Evolutionary conservation across 2,329 filamentous ascomycete species (phyloP), one percentile per base, ranked within the genome.

Genomic region (Alternaria consortialis): DNA sequence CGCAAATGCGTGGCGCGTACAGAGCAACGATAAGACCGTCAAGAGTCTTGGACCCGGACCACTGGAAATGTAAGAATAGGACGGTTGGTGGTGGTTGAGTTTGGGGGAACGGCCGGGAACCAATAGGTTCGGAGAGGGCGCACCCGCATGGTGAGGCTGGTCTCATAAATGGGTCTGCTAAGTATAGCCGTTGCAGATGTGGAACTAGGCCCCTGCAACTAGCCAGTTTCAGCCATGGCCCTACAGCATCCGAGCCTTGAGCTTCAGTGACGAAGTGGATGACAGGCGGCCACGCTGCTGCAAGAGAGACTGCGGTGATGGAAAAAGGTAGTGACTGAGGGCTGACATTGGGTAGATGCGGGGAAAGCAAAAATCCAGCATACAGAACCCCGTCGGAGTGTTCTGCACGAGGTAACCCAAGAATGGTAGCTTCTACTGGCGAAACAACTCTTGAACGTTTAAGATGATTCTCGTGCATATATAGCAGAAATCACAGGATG

Each of bases 111-210:
- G 47, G 51, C 12, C 56, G 47, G 63, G 34, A 53, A 64, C 72
- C 72, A 75, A 76, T 76, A 25, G 62, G 48, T 63, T 69, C 67
- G 72, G 63, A 69, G 37, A 53, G 60, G 56, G 34, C 32, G 53
- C 56, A 71, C 62, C 74, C 73, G 72, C 71, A 67, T 70, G 63
- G 61, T 39, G 56, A 46, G 56, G 57, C 53, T 55, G 61, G 64
- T 53, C 65, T 64, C 50, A 67, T 60, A 62, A 40, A 63, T 61
- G 67, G 67, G 61, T 50, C 66, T 66, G 67, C 76, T 77, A 77
- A 70, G 74, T 74, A 72, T 74, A 74, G 74, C 64, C 65, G 74
- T 73, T 68, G 72, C 72, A 76, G 58, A 73, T 60, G 64, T 77
- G 73, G 73, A 77, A 76, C 72, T 59, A 58, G 62, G 64, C 69